Conservation (phyloP, 768 basidiomycete genomes). For the Xerocomellus chrysenteron region DNA sequence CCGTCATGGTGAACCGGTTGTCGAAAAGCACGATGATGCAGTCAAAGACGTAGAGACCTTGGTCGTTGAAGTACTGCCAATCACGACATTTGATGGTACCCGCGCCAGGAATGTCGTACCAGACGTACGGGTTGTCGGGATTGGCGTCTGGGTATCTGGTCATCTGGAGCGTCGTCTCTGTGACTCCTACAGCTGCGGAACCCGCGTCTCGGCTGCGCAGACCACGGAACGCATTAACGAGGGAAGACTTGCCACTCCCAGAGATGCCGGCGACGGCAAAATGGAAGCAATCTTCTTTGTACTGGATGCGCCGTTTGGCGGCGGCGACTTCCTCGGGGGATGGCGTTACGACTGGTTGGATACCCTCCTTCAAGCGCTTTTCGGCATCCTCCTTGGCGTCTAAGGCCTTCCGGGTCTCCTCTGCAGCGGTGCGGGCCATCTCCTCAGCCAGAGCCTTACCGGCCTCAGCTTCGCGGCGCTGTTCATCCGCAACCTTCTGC, state of each 20-base stretch:
- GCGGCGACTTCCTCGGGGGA: slow-evolving; percentile 9
- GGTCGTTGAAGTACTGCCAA: slow-evolving; percentile 25
- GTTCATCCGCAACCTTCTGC: slow-evolving; percentile 16
- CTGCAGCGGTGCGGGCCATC: slow-evolving; percentile 8
- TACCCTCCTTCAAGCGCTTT: slow-evolving; percentile 20
- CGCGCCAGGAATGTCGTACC: slow-evolving; percentile 25
- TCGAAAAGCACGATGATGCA: slow-evolving; percentile 24
- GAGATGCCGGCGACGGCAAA: slow-evolving; percentile 35
- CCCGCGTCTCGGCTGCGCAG: slow-evolving; percentile 18
- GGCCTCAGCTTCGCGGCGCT: slow-evolving; percentile 17
- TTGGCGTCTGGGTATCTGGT: slow-evolving; percentile 17
- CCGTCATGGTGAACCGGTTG: slow-evolving; percentile 24
- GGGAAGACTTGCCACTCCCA: slow-evolving; percentile 39
- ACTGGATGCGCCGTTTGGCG: slow-evolving; percentile 21
- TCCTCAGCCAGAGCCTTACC: slow-evolving; percentile 19
- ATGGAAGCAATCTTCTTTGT: slow-evolving; percentile 31
- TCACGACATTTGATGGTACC: slow-evolving; percentile 19
- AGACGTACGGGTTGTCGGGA: slow-evolving; percentile 14
- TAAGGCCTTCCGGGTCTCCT: slow-evolving; percentile 15
- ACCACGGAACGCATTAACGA: slow-evolving; percentile 38
- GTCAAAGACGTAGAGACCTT: slow-evolving; percentile 27
- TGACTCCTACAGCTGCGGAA: slow-evolving; percentile 19
- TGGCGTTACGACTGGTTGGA: slow-evolving; percentile 22
- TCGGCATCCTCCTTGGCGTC: slow-evolving; percentile 20
- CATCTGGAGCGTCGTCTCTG: slow-evolving; percentile 18